These are phyloP conservation scores for Hypomyces rosellus DNA, from an alignment of 2,329 filamentous ascomycete species.

Conservation along the genomic window DNA sequence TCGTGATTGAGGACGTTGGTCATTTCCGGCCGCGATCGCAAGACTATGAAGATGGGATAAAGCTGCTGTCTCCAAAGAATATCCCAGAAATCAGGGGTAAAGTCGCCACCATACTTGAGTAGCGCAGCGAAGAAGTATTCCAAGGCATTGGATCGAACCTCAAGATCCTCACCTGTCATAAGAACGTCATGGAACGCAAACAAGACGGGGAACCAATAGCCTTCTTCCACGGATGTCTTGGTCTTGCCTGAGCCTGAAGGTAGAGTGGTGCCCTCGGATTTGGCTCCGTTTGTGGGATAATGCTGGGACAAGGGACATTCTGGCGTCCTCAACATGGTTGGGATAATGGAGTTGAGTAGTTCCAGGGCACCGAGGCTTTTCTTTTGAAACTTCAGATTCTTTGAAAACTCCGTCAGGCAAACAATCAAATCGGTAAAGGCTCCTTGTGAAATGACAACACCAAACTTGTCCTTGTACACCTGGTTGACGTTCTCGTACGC, in stretches of 20 bases:
- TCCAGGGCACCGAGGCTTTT: conserved; percentile 96
- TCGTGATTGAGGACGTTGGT: conserved; percentile 92
- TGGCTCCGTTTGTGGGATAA: neutral
- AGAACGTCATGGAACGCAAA: conserved; percentile 98
- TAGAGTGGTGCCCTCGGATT: conserved; percentile 19
- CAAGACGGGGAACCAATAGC: conserved; percentile 96
- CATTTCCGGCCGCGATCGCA: conserved; percentile 95
- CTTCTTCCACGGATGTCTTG: conserved; percentile 87
- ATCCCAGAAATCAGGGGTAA: conserved; percentile 95
- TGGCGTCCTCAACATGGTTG: conserved; percentile 89
- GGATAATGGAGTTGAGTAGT: conserved; percentile 85
- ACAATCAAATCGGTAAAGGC: conserved; percentile 96
- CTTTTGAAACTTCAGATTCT: conserved; percentile 98
- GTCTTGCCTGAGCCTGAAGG: conserved; percentile 42
- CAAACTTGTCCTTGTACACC: conserved; percentile 92
- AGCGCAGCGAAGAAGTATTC: conserved; percentile 97
- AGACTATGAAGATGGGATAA: conserved; percentile 96
- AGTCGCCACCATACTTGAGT: conserved; percentile 82
- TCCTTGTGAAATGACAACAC: conserved; percentile 90
- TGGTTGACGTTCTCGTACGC: conserved; percentile 95
- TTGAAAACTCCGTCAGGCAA: conserved; percentile 95
- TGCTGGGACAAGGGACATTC: conserved; percentile 84
- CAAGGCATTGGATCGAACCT: conserved; percentile 83
- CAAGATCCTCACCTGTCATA: conserved; percentile 97
- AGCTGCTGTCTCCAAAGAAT: conserved; percentile 94